Evolutionary conservation across 495 filamentous ascomycete genomes (phyloP).

Genomic region (Penicillium waksmanii): DNA sequence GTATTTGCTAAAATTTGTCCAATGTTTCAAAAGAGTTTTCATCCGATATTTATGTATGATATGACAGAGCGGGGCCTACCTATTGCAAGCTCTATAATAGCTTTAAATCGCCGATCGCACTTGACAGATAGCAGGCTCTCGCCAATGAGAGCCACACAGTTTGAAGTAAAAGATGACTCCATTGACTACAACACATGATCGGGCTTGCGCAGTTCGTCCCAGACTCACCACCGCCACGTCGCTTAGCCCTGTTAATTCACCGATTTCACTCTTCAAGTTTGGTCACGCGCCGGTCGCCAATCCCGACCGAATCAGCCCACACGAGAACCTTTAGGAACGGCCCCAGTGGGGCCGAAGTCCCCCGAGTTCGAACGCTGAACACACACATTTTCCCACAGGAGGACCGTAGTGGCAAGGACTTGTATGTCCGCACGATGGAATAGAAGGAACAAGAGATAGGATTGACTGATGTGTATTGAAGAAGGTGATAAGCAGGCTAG

Average conservation of each 20-base stretch:
- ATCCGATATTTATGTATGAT: no score
- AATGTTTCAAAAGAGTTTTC: no score
- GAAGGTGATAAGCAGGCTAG: no score
- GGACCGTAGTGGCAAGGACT: no score
- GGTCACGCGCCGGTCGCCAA: constrained; percentile 4
- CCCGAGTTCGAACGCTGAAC: no score
- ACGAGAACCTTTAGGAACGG: constrained; percentile 16
- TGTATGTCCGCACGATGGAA: no score
- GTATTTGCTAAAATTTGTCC: no score
- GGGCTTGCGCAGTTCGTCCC: not conserved
- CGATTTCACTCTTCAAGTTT: not conserved
- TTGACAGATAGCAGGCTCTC: not conserved
- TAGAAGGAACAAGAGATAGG: no score
- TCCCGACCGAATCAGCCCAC: constrained; percentile 16
- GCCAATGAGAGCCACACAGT: not conserved
- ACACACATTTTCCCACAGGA: no score
- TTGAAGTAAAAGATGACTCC: not conserved
- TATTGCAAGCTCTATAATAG: not conserved
- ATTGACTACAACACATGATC: not conserved
- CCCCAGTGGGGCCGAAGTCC: constrained; percentile 3
- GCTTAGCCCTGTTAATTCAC: not conserved
- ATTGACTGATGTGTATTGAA: no score
- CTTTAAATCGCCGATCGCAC: not conserved
- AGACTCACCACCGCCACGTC: not conserved
- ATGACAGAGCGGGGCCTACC: not conserved